phyloP scores from a whole-genome alignment of 352 stramenopile species.

The Lagenidium giganteum region DNA sequence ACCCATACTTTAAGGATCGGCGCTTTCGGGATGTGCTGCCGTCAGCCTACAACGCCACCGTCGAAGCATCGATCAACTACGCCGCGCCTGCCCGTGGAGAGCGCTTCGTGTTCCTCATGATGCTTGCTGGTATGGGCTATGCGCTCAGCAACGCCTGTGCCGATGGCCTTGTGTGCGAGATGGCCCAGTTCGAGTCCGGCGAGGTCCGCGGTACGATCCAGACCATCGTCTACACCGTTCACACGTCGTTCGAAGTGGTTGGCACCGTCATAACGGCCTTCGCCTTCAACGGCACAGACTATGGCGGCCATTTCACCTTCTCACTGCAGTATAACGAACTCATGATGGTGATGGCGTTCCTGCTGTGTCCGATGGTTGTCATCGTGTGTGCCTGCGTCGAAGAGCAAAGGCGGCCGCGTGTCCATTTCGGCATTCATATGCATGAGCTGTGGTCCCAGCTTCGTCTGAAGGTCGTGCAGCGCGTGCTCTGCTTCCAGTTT shows the following conservation, averaged over 20 bases:
- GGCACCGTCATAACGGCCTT: slow-evolving; percentile 34
- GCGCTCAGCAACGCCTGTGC: slow-evolving; percentile 37
- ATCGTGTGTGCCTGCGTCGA: slow-evolving; percentile 15
- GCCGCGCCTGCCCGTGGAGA: no score
- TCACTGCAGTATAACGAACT: slow-evolving; percentile 33
- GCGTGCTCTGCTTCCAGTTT: no score
- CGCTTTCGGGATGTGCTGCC: no score
- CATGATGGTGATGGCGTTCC: slow-evolving; percentile 38
- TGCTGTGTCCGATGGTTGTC: slow-evolving; percentile 3
- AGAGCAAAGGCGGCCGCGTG: slow-evolving; percentile 10
- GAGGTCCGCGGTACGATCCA: slow-evolving; percentile 45
- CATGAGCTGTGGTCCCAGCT: slow-evolving; percentile 8
- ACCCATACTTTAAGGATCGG: no score
- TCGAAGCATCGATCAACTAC: no score
- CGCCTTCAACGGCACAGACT: slow-evolving; percentile 43
- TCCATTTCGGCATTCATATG: slow-evolving; percentile 12
- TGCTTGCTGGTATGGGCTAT: slow-evolving; percentile 43
- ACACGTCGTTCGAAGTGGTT: slow-evolving; percentile 34
- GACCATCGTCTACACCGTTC: slow-evolving; percentile 40
- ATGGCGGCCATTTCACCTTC: slow-evolving; percentile 44
- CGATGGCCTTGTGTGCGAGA: slow-evolving; percentile 46
- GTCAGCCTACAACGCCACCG: no score
- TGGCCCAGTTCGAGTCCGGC: slow-evolving; percentile 44
- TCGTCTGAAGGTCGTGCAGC: no score
- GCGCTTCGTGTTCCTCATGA: slow-evolving; percentile 54